Conservation (phyloP, 2,329 filamentous ascomycete genomes). For the Sporothrix curviconia region DNA sequence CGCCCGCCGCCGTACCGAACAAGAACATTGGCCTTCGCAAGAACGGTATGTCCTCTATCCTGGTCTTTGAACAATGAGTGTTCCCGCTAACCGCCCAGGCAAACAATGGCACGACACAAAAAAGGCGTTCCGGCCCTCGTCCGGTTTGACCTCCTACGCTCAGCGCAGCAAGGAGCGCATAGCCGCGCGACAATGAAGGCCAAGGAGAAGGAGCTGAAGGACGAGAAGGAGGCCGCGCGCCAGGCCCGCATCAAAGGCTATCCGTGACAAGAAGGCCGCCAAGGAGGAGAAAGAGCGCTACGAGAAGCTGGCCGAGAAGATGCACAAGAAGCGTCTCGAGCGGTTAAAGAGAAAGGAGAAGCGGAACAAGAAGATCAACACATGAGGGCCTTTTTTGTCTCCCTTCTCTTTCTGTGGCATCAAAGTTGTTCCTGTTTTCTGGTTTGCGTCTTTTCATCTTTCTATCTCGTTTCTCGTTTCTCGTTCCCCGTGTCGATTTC, state of each 20-base stretch:
- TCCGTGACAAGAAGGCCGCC: conserved; percentile 77
- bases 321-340: conserved; percentile 94
- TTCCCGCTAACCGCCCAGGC: conserved; percentile 45
- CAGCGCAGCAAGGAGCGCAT: conserved; percentile 67
- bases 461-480: no score
- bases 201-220: conserved; percentile 91
- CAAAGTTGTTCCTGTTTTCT: background rate
- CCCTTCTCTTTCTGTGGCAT: background rate
- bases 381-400: conserved; percentile 36
- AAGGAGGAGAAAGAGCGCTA: conserved; percentile 93
- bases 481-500: no score
- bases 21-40: conserved; percentile 64
- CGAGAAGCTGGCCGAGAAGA: conserved; percentile 91
- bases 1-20: conserved; percentile 18
- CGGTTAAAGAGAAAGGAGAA: conserved; percentile 92
- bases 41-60: conserved; percentile 62
- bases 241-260: conserved; percentile 69
- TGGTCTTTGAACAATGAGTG: background rate
- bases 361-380: conserved; percentile 77
- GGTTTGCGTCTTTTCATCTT: no score
- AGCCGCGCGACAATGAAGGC: conserved; percentile 72
- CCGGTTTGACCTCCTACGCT: conserved; percentile 72
- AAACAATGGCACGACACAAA: conserved; percentile 90
- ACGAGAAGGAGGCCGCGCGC: conserved; percentile 74
- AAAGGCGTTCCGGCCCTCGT: conserved; percentile 75